These are phyloP conservation scores for Linum tenue DNA, from an alignment of 345 rosid genomes.

Conservation along the genomic window DNA sequence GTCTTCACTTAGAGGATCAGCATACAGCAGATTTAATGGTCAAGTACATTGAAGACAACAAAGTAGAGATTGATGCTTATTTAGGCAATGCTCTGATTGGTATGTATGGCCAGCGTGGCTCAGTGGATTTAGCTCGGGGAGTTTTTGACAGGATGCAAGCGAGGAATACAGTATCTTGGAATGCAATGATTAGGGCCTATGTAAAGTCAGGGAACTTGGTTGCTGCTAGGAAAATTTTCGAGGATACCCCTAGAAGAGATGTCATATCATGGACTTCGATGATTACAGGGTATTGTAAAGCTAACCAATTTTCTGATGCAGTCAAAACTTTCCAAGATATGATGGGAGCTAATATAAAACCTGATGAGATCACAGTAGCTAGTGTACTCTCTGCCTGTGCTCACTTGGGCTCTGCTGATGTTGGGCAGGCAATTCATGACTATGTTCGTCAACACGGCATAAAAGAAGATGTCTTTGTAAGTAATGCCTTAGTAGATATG, in stretches of 20 bases:
- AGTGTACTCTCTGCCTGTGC: constrained; percentile 20
- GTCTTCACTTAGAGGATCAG: constrained; percentile 19
- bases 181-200: constrained; percentile 40
- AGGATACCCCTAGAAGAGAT: constrained; percentile 11
- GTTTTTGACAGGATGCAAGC: constrained; percentile 38
- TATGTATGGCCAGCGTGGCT: constrained; percentile 47
- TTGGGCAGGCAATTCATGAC: constrained; percentile 19
- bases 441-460: constrained; percentile 10
- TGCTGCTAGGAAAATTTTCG: constrained; percentile 26
- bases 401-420: constrained; percentile 11
- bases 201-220: constrained; percentile 27
- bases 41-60: constrained; percentile 32
- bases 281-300: constrained; percentile 17
- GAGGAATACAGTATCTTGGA: constrained; percentile 45
- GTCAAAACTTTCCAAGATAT: constrained; percentile 15
- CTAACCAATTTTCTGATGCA: constrained; percentile 13
- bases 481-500: constrained; percentile 19
- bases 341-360: constrained; percentile 13
- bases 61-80: constrained; percentile 41
- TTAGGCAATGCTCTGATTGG: constrained; percentile 54
- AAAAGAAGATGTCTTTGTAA: constrained; percentile 12
- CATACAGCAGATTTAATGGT: constrained; percentile 27
- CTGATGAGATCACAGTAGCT: constrained; percentile 19
- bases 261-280: constrained; percentile 20
- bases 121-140: constrained; percentile 30